phyloP scores from a whole-genome alignment of 306 rosid species.

The Rosa persica region DNA sequence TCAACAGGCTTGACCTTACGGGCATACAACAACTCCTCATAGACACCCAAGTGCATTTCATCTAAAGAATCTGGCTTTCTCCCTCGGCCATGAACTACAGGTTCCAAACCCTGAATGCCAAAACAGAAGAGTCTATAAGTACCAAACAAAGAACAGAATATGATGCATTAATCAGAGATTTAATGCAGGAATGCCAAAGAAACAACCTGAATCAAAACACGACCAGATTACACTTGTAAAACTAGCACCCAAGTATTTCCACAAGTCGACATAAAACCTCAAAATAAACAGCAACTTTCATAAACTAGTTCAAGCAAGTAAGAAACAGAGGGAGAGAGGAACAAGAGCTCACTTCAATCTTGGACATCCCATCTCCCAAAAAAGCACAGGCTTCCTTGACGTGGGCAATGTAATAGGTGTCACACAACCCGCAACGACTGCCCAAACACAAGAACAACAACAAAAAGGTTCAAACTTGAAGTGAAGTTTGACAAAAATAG shows the following conservation, averaged over 20 bases:
- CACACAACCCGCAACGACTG: conserved; percentile 94
- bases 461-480: neutral
- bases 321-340: conserved; percentile 11
- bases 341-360: conserved; percentile 63
- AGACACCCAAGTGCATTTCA: conserved; percentile 77
- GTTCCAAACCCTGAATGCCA: conserved; percentile 72
- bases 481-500: neutral
- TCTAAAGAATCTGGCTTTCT: conserved; percentile 64
- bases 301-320: neutral
- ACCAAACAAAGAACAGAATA: neutral
- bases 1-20: conserved; percentile 87
- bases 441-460: conserved; percentile 11
- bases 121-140: conserved; percentile 14
- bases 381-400: conserved; percentile 97
- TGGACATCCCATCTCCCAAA: conserved; percentile 97
- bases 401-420: conserved; percentile 93
- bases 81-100: conserved; percentile 93
- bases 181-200: neutral
- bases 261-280: neutral
- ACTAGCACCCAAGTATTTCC: neutral
- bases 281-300: neutral
- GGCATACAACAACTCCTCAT: conserved; percentile 80
- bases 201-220: neutral
- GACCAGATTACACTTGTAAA: neutral
- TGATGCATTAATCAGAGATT: neutral